Percentiles rank a stretch among this genome's conserved stretches.
Conservation (phyloP, 345 rosid species). For the Atalantia buxifolia region DNA sequence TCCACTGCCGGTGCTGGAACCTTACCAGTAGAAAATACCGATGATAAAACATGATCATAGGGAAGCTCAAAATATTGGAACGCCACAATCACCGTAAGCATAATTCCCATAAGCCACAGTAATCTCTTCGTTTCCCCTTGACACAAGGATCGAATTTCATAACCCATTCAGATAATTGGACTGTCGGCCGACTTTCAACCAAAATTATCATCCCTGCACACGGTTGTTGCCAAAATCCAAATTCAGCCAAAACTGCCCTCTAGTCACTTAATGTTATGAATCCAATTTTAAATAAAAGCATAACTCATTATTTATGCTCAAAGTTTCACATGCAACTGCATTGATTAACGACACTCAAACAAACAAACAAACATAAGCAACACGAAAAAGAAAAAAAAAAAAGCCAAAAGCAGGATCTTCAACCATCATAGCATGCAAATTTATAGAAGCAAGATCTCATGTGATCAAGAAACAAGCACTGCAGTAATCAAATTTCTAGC, state of each 20-base stretch:
- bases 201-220: slow-evolving; percentile 34
- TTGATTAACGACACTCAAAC: not conserved
- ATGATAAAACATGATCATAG: slow-evolving; percentile 37
- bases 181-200: not conserved
- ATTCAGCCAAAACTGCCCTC: not conserved
- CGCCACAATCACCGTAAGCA: slow-evolving; percentile 33
- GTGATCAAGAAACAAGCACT: not conserved
- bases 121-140: slow-evolving; percentile 46
- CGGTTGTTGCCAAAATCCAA: not conserved
- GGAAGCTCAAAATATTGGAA: slow-evolving; percentile 67
- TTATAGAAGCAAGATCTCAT: no score
- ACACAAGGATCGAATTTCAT: slow-evolving; percentile 37
- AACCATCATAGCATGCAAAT: no score
- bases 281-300: not conserved
- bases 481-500: not conserved
- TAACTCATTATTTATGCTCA: not conserved
- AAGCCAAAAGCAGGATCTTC: not conserved
- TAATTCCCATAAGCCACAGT: slow-evolving; percentile 40
- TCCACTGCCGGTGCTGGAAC: slow-evolving; percentile 25
- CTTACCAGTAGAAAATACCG: slow-evolving; percentile 43
- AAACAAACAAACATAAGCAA: not conserved
- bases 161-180: slow-evolving; percentile 38
- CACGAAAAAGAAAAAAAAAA: no score
- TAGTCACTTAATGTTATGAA: not conserved
- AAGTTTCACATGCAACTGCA: not conserved